These are phyloP conservation scores for Ocimum tenuiflorum DNA, from an alignment of 257 asterid species.

Conservation along the genomic window DNA sequence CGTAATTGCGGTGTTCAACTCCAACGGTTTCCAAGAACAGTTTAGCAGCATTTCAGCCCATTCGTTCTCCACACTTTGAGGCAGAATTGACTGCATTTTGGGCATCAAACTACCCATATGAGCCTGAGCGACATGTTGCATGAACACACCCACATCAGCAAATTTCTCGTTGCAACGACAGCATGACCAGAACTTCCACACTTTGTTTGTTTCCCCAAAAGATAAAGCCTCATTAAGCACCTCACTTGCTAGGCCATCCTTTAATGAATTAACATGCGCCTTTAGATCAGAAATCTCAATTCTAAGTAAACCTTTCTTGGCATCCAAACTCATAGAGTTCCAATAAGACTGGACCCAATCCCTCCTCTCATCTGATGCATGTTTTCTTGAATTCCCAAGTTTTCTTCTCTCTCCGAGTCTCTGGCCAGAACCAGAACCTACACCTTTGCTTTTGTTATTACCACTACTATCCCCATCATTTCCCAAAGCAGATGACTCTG, in stretches of 20 bases:
- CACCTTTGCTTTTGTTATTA: slow-evolving; percentile 26
- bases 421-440: slow-evolving; percentile 44
- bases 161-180: slow-evolving; percentile 53
- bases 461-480: slow-evolving; percentile 38
- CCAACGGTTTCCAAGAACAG: slow-evolving; percentile 82
- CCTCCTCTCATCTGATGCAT: slow-evolving; percentile 57
- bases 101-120: slow-evolving; percentile 61
- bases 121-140: slow-evolving; percentile 50
- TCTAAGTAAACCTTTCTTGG: slow-evolving; percentile 44
- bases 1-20: slow-evolving; percentile 46
- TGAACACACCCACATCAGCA: slow-evolving; percentile 34
- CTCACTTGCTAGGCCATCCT: slow-evolving; percentile 43
- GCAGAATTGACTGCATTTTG: slow-evolving; percentile 65
- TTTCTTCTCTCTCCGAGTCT: slow-evolving; percentile 55
- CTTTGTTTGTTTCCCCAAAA: slow-evolving; percentile 40
- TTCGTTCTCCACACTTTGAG: slow-evolving; percentile 64
- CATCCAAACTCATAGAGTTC: slow-evolving; percentile 52
- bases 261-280: slow-evolving; percentile 47
- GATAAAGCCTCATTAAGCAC: slow-evolving; percentile 51
- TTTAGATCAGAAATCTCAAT: slow-evolving; percentile 42
- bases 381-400: slow-evolving; percentile 42
- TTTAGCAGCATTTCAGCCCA: slow-evolving; percentile 88
- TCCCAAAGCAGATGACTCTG: slow-evolving; percentile 36
- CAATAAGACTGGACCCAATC: slow-evolving; percentile 55
- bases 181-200: slow-evolving; percentile 54